A percentile compares a stretch with the other conserved stretches of the same genome.
Conservation (phyloP, 2,329 filamentous ascomycete species). For the Ceratocystis colombiana region DNA sequence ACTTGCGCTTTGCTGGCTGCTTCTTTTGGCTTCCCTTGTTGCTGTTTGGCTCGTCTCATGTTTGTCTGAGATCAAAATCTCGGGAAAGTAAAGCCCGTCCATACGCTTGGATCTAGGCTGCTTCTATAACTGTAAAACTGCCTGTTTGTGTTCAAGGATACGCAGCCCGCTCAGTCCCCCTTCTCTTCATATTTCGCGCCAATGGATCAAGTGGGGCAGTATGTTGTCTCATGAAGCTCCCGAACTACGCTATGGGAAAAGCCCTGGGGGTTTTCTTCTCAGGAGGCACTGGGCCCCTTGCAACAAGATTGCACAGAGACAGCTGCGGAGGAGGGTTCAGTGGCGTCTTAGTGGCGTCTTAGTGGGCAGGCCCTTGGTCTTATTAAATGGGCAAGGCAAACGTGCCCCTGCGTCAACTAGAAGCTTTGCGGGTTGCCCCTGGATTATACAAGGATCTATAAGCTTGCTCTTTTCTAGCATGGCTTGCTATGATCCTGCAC, state of each 20-base stretch:
- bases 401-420: no score
- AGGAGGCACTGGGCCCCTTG: not conserved
- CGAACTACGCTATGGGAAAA: not conserved
- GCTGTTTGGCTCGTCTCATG: constrained; percentile 5
- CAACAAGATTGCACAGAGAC: no score
- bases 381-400: no score
- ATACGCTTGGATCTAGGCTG: not conserved
- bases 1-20: not conserved
- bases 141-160: not conserved
- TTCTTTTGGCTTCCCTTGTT: not conserved
- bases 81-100: not conserved
- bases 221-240: not conserved
- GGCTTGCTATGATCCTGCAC: no score
- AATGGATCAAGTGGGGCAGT: not conserved
- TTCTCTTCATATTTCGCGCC: not conserved
- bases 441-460: no score
- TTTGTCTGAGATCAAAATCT: constrained; percentile 8
- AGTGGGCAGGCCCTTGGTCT: no score
- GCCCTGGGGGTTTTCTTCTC: not conserved
- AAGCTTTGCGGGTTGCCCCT: no score
- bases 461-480: no score
- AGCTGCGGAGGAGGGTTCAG: no score
- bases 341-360: no score
- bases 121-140: not conserved
- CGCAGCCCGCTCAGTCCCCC: not conserved